Conservation (phyloP, 257 asterid species). For the Leptodermis oblonga region DNA sequence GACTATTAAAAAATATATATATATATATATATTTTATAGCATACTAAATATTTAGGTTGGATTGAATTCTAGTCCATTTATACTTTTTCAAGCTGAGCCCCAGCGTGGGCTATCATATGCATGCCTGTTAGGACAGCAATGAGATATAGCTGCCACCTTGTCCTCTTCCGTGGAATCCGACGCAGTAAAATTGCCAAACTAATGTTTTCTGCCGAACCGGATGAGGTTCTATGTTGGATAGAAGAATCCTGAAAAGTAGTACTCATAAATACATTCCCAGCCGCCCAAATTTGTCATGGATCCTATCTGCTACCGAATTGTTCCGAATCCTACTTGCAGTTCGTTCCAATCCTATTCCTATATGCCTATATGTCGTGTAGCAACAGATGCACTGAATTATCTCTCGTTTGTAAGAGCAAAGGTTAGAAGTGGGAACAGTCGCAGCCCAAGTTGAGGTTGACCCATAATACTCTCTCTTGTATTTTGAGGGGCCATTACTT, state of each 20-base stretch:
- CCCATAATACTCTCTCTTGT: background rate
- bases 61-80: no score
- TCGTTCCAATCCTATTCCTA: background rate
- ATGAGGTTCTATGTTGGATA: background rate
- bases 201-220: background rate
- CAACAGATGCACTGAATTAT: no score
- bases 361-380: no score
- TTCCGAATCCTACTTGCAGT: background rate
- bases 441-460: background rate
- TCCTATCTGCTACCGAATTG: background rate
- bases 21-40: no score
- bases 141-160: background rate
- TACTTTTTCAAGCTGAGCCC: no score
- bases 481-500: background rate
- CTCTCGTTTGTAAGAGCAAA: no score
- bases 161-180: background rate
- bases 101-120: no score
- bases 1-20: no score
- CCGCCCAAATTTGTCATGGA: background rate
- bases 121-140: no score
- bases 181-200: background rate
- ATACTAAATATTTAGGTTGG: no score
- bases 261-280: background rate
- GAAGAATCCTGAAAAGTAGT: background rate
- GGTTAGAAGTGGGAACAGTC: background rate